phyloP scores from a whole-genome alignment of 2,329 filamentous ascomycete genomes.

The Cephalotrichum gorgonifer region DNA sequence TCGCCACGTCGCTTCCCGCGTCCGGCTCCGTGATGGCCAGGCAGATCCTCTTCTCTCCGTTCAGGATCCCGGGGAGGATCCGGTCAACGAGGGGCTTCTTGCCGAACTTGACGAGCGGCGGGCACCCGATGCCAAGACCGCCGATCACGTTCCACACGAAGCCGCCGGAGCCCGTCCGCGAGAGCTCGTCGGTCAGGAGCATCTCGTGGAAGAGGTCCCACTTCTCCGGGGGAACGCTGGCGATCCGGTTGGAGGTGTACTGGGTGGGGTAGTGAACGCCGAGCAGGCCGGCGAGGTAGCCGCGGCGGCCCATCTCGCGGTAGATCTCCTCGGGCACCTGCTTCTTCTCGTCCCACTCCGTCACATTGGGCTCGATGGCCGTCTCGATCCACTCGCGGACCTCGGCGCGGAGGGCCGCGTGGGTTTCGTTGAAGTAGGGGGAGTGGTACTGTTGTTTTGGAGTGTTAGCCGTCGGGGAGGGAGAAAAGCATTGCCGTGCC shows the following conservation, averaged over 20 bases:
- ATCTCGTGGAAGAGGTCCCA: slow-evolving; percentile 99
- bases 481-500: no score
- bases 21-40: slow-evolving; percentile 95
- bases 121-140: slow-evolving; percentile 91
- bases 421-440: slow-evolving; percentile 90
- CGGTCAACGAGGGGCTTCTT: slow-evolving; percentile 76
- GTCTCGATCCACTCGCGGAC: slow-evolving; percentile 84
- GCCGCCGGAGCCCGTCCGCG: slow-evolving; percentile 77
- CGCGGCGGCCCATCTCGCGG: slow-evolving; percentile 87
- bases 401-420: slow-evolving; percentile 83
- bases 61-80: slow-evolving; percentile 78
- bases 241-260: slow-evolving; percentile 59
- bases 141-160: slow-evolving; percentile 96
- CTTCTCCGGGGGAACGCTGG: slow-evolving; percentile 72
- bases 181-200: slow-evolving; percentile 89
- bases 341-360: slow-evolving; percentile 95
- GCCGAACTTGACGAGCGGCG: slow-evolving; percentile 85
- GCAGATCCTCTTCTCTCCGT: slow-evolving; percentile 94
- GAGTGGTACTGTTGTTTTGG: slow-evolving; percentile 66
- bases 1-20: slow-evolving; percentile 90
- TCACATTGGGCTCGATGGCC: slow-evolving; percentile 82
- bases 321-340: slow-evolving; percentile 82
- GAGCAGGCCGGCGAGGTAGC: slow-evolving; percentile 86
- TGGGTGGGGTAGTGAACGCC: slow-evolving; percentile 73
- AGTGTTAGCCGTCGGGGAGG: no score